phyloP scores from a whole-genome alignment of 192 early-diverging fungal genomes.

The Coemansia erecta region DNA sequence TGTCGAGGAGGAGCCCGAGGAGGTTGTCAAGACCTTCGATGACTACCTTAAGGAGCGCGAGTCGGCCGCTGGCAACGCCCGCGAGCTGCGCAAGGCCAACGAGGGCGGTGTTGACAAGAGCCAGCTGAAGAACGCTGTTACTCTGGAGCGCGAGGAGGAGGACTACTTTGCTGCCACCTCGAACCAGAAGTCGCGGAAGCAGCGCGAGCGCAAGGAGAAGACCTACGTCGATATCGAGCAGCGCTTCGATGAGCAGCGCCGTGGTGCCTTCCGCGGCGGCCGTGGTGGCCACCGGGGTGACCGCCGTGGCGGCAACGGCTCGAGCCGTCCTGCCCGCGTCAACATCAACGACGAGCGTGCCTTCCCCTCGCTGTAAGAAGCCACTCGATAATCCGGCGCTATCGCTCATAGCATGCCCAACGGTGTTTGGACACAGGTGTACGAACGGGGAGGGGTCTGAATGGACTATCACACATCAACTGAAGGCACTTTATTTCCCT shows the following conservation, averaged over 20 bases:
- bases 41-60: constrained; percentile 80
- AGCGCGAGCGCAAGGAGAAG: constrained; percentile 73
- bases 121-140: constrained; percentile 78
- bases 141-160: constrained; percentile 69
- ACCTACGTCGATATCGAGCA: constrained; percentile 74
- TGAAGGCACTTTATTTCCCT: too few species aligned
- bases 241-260: constrained; percentile 68
- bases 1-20: constrained; percentile 69
- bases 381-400: too few species aligned
- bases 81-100: constrained; percentile 77
- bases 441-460: too few species aligned
- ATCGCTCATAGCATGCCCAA: too few species aligned
- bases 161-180: constrained; percentile 66
- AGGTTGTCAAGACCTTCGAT: constrained; percentile 79
- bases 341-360: constrained; percentile 67
- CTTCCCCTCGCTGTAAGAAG: constrained; percentile 62
- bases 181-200: constrained; percentile 56
- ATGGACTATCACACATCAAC: too few species aligned
- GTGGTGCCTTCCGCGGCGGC: constrained; percentile 60
- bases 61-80: constrained; percentile 57
- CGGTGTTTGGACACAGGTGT: too few species aligned
- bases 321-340: constrained; percentile 56
- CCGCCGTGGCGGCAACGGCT: constrained; percentile 51
- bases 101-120: constrained; percentile 75
- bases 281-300: constrained; percentile 49